phyloP scores from a whole-genome alignment of 169 alveolate genomes.

The Eimeria necatrix region DNA sequence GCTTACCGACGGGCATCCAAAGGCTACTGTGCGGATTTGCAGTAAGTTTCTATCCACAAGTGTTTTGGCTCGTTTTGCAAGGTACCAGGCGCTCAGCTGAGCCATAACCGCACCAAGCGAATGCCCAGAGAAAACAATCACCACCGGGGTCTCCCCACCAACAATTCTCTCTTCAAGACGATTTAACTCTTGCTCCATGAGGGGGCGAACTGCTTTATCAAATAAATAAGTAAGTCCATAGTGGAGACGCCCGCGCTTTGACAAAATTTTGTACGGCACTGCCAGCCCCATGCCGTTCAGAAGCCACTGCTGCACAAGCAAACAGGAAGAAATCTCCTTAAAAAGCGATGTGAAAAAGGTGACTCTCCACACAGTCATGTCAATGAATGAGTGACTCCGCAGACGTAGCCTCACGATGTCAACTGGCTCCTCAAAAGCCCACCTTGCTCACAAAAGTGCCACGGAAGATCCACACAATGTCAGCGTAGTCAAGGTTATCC shows the following conservation, averaged over 20 bases:
- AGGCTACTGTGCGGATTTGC: constrained; percentile 44
- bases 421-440: neutral
- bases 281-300: constrained; percentile 67
- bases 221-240: constrained; percentile 56
- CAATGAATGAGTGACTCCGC: too few species aligned
- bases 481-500: constrained; percentile 40
- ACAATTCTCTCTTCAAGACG: constrained; percentile 1
- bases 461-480: constrained; percentile 61
- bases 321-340: neutral
- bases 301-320: constrained; percentile 58
- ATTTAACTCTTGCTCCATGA: constrained; percentile 16
- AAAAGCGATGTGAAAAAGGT: too few species aligned
- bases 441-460: constrained; percentile 63
- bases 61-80: constrained; percentile 34
- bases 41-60: constrained; percentile 44
- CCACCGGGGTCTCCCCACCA: constrained; percentile 37
- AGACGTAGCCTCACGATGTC: too few species aligned
- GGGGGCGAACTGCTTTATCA: constrained; percentile 59
- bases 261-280: constrained; percentile 53
- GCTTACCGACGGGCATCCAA: constrained; percentile 75
- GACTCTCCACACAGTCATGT: too few species aligned
- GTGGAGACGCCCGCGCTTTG: constrained; percentile 53
- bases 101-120: constrained; percentile 70
- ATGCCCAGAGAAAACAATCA: constrained; percentile 62
- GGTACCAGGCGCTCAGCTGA: constrained; percentile 69